Base-by-base conservation (phyloP, 2,329 filamentous ascomycete species). In the Zymoseptoria pseudotritici region DNA sequence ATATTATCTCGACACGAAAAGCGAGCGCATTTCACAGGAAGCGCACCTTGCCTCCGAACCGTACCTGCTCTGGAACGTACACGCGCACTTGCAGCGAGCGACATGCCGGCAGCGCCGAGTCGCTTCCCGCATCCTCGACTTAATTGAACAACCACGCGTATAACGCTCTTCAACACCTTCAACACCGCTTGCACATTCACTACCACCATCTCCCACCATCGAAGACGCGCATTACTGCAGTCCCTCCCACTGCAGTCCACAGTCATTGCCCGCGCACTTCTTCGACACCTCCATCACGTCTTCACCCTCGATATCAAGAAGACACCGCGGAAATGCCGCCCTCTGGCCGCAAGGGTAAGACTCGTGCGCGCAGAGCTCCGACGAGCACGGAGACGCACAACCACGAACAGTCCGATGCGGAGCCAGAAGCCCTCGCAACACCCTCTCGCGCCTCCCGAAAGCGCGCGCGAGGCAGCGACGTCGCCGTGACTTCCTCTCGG, bases 381-480 rank as follows among this genome's bases (percentile, higher is more conserved):
- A 66, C 69, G 20, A 61, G 63, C 46, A 64, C 66, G 21, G 68
- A 68, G 54, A 58, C 61, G 10, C 61, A 62, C n/a, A 65, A 26
- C 5, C 63, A 64, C 42, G 66, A 66, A 42, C 66, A 73, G 57
- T 75, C 73, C 26, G 78, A 80, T 64, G 67, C 66, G 29, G 73
- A 74, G 49, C 77, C 77, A 60, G 78, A 80, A 63, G 74, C 76
- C 26, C 77, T 79, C 66, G 72, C 76, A 63, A 80, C 78, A 22
- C 78, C 78, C 54, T 76, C 77, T 55, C 74, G 78, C 58, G 78
- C 78, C 63, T 76, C 77, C 58, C 75, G 77, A 70, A 76, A 78
- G 69, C 68, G 72, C 50, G 66, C 71, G 67, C 77, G 73, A 68
- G 76, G 70, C 51, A 65, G 59, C 54, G 67, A 69, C 9, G 62